A percentile compares a stretch with the other conserved stretches of the same genome.
These are phyloP conservation scores for Didymella glomerata DNA, from an alignment of 2,329 filamentous ascomycete genomes.

Conservation along the genomic window DNA sequence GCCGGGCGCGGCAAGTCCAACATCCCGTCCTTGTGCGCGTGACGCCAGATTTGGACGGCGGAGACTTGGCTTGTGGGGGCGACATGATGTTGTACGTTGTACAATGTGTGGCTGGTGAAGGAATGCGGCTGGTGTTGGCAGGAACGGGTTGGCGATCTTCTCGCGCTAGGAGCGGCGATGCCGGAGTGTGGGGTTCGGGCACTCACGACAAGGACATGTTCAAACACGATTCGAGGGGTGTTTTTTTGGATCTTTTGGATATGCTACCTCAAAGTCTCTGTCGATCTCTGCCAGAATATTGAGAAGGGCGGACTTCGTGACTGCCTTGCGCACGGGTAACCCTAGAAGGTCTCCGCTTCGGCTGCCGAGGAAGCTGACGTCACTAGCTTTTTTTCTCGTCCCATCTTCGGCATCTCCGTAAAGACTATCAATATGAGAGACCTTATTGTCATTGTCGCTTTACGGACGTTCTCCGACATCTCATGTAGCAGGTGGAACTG, in stretches of 20 bases:
- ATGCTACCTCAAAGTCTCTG: background rate
- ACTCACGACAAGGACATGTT: background rate
- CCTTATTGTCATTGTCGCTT: no score
- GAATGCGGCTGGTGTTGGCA: constrained; percentile 9
- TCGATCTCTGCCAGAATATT: background rate
- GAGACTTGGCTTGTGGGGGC: background rate
- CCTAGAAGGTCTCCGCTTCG: background rate
- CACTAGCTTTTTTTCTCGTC: background rate
- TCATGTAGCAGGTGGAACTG: background rate
- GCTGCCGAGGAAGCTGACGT: constrained; percentile 7
- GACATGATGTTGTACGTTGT: constrained; percentile 12
- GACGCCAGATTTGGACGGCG: constrained; percentile 3
- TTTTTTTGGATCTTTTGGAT: background rate
- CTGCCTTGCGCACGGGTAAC: constrained; percentile 1
- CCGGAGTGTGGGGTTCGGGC: constrained; percentile 6
- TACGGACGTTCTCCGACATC: background rate
- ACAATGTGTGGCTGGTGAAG: constrained; percentile 17
- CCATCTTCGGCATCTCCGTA: background rate
- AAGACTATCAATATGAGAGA: background rate
- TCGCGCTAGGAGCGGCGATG: constrained; percentile 11
- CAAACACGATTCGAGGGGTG: background rate
- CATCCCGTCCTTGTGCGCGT: constrained; percentile 15
- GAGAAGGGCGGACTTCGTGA: constrained; percentile 1
- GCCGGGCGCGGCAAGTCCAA: constrained; percentile 18
- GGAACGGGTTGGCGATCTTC: constrained; percentile 13